Evolutionary conservation across 2,329 filamentous ascomycete species (phyloP), one percentile per base, ranked within the genome.

Genomic region (Capronia americana): DNA sequence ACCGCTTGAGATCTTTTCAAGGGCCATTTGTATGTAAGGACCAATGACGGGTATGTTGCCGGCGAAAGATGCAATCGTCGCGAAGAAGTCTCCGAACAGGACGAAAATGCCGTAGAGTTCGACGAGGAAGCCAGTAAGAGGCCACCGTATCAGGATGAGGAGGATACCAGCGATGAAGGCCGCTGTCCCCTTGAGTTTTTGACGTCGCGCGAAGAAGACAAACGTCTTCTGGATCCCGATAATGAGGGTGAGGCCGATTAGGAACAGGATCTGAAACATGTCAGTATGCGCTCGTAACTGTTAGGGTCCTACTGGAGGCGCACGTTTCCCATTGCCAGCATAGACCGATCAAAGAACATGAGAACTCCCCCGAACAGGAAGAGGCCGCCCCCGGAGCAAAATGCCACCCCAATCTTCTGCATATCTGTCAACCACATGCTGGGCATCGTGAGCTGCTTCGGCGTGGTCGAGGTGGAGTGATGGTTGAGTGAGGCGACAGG

Each of bases 351-450:
- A 28, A 99, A 99, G 83, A 99, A 98, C 81, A 99, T 87, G 80
- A 99, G 86, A 10, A 99, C 92, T 68, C 95, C 95, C 76, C 92
- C 92, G 77, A 97, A 87, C 64, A 99, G 87, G 85, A 99, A 99
- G 84, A 98, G 90, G 72, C 91, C 92, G 79, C 94, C 94, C 76
- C 93, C 94, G 76, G 92, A 95, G 86, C 95, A 98, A 84, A 99
- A 99, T 78, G 93, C 92, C 70, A 97, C 93, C 74, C 95, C 95
- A 75, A 98, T 91, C 81, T 99, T 98, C 81, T 98, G 94, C 77
- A 91, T 88, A 82, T 98, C 94, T 74, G 93, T 92, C 76, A 98
- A 86, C 94, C 94, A 98, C 91, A 97, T 96, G 68, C 92, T 90
- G 76, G 90, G 91, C 91, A 93, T 92, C 61, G 79, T 86, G 76